Evolutionary conservation across 345 rosid genomes (phyloP).

Genomic region (Citrus hindsii): DNA sequence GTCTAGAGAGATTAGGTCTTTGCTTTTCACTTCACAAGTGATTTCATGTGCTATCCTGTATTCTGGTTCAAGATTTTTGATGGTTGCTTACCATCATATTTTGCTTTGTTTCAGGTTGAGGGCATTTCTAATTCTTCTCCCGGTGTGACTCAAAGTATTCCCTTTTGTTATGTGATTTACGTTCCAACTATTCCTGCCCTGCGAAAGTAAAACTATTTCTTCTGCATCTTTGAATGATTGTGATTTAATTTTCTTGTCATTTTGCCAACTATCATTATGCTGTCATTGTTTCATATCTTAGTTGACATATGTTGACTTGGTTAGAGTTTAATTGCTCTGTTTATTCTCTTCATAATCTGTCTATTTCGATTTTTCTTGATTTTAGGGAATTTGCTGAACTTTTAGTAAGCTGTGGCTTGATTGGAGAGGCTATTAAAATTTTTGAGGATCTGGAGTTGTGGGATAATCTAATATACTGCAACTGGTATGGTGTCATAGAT

Average conservation of each 20-base stretch:
- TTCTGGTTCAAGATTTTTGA: too few relatives aligned
- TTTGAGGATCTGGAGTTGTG: conserved; percentile 87
- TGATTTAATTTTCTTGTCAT: background rate
- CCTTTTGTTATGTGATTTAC: conserved; percentile 53
- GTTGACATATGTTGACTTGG: background rate
- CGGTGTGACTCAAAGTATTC: too few relatives aligned
- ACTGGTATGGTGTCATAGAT: conserved; percentile 49
- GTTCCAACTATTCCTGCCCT: conserved; percentile 70
- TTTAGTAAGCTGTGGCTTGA: conserved; percentile 75
- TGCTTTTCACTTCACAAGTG: background rate
- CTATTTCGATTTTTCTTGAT: conserved; percentile 12
- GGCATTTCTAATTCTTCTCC: too few relatives aligned
- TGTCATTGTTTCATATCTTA: background rate
- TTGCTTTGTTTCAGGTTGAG: too few relatives aligned
- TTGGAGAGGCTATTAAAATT: conserved; percentile 79
- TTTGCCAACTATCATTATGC: background rate
- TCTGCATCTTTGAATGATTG: conserved; percentile 10
- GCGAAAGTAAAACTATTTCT: conserved; percentile 49
- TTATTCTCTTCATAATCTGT: background rate
- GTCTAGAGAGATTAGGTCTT: background rate
- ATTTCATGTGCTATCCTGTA: background rate
- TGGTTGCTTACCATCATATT: too few relatives aligned
- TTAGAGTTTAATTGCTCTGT: conserved; percentile 2
- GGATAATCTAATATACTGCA: conserved; percentile 84
- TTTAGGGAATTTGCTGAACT: conserved; percentile 88